Evolutionary conservation across 345 rosid species (phyloP).

Genomic region (Alliaria petiolata): DNA sequence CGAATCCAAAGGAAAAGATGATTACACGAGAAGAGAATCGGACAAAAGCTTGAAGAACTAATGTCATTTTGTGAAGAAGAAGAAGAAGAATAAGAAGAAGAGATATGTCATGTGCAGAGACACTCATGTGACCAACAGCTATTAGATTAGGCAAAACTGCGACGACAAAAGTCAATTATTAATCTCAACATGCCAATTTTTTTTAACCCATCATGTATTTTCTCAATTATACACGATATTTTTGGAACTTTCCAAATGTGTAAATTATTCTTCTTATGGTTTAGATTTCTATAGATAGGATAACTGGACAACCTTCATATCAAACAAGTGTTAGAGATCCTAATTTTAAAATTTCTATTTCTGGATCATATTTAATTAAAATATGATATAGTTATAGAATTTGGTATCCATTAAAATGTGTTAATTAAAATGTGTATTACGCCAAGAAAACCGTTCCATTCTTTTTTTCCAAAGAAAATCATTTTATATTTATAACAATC

Average conservation of each 20-base stretch:
- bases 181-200: neutral
- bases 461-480: neutral
- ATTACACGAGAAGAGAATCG: slow-evolving; percentile 10
- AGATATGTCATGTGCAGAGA: slow-evolving; percentile 17
- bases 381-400: neutral
- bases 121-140: slow-evolving; percentile 34
- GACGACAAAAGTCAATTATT: slow-evolving; percentile 24
- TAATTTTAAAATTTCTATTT: neutral
- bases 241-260: slow-evolving; percentile 20
- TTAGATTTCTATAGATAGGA: neutral
- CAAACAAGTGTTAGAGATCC: neutral
- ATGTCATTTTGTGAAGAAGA: slow-evolving; percentile 23
- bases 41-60: slow-evolving; percentile 20
- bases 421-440: neutral
- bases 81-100: neutral
- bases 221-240: neutral
- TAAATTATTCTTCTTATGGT: neutral
- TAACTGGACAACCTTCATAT: slow-evolving; percentile 3
- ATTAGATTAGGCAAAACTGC: slow-evolving; percentile 16
- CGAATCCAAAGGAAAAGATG: slow-evolving; percentile 17
- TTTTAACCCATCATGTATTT: neutral
- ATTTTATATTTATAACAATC: neutral
- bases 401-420: neutral
- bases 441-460: slow-evolving; percentile 12
- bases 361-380: neutral